phyloP scores from a whole-genome alignment of 768 basidiomycete species.

The Ephemerocybe angulata region DNA sequence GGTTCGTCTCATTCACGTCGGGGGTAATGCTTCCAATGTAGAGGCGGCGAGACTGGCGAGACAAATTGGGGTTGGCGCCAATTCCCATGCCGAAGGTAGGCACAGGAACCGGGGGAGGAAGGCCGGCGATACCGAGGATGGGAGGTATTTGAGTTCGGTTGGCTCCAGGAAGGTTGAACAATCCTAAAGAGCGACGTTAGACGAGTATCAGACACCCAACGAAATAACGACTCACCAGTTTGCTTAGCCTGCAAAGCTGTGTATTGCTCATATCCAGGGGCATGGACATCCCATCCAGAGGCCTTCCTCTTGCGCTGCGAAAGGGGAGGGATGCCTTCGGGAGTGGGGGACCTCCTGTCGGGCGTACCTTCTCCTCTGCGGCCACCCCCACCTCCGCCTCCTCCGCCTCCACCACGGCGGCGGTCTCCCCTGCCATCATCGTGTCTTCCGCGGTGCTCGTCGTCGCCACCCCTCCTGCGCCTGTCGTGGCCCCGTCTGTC shows the following conservation, averaged over 20 bases:
- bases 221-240: conserved; percentile 59
- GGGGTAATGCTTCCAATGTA: conserved; percentile 97
- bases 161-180: conserved; percentile 95
- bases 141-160: conserved; percentile 86
- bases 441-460: conserved; percentile 12
- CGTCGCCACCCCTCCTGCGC: conserved; percentile 19
- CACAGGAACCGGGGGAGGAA: conserved; percentile 80
- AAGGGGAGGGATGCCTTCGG: conserved; percentile 75
- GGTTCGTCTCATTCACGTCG: conserved; percentile 88
- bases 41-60: conserved; percentile 88
- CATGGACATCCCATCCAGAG: conserved; percentile 95
- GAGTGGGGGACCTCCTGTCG: conserved; percentile 85
- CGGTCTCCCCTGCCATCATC: conserved; percentile 14
- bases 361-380: conserved; percentile 50
- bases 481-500: conserved; percentile 4
- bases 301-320: conserved; percentile 86
- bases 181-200: conserved; percentile 38
- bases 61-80: conserved; percentile 82
- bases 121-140: conserved; percentile 75
- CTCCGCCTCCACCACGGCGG: conserved; percentile 13
- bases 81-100: conserved; percentile 86
- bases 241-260: conserved; percentile 97
- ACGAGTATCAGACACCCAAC: conserved; percentile 9
- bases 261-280: conserved; percentile 93
- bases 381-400: conserved; percentile 15